Evolutionary conservation across 1,139 yeast genomes (phyloP).

Genomic region (Scheffersomyces lignicola): DNA sequence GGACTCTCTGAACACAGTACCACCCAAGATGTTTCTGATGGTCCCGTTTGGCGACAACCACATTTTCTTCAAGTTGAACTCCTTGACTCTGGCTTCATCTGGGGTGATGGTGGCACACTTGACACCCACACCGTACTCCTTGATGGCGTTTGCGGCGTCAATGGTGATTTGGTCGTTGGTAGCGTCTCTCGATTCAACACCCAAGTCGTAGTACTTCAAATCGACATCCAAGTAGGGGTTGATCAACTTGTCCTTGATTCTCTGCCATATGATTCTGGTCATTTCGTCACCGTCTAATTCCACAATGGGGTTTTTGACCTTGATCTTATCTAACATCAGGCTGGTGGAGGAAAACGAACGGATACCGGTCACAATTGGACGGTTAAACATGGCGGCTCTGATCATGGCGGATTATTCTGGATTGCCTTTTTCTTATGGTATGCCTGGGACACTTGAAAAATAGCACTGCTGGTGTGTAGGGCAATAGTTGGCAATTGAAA

Average conservation of each 20-base stretch:
- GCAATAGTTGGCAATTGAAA: too few species aligned
- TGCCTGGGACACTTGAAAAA: too few species aligned
- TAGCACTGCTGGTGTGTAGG: too few species aligned
- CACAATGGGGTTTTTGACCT: conserved; percentile 71
- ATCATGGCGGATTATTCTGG: conserved; percentile 14
- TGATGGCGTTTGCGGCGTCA: conserved; percentile 76
- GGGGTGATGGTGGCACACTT: conserved; percentile 89
- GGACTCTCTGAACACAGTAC: conserved; percentile 84
- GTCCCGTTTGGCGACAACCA: conserved; percentile 89
- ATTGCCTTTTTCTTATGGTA: neutral
- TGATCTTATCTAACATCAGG: conserved; percentile 50
- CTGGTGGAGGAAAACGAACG: conserved; percentile 24
- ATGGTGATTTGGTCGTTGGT: conserved; percentile 72
- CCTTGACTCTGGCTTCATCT: conserved; percentile 78
- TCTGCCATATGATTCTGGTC: conserved; percentile 83
- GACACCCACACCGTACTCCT: conserved; percentile 76
- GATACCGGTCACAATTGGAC: conserved; percentile 13
- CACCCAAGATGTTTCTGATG: conserved; percentile 76
- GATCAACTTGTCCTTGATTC: conserved; percentile 68
- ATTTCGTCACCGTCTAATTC: conserved; percentile 87
- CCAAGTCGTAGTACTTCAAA: conserved; percentile 73
- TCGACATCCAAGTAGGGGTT: conserved; percentile 72
- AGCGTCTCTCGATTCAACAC: conserved; percentile 67
- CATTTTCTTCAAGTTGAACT: conserved; percentile 74
- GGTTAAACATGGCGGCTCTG: conserved; percentile 13